Conservation (phyloP, 2,329 filamentous ascomycete species). For the Aspergillus hortae region DNA sequence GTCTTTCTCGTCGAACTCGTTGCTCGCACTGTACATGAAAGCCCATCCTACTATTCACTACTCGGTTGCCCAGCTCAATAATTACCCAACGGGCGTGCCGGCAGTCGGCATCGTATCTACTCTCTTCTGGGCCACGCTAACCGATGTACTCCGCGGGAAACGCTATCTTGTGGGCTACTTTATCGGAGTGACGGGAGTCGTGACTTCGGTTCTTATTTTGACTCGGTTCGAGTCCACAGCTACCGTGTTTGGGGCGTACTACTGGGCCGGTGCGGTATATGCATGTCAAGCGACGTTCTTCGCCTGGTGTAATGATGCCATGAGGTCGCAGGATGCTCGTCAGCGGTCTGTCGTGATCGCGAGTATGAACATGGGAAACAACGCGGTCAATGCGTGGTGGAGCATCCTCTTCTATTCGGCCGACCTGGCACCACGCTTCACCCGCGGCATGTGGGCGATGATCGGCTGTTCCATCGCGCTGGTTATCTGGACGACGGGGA, state of each 20-base stretch:
- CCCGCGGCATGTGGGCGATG: constrained; percentile 42
- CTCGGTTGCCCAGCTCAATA: constrained; percentile 49
- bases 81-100: constrained; percentile 52
- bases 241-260: constrained; percentile 63
- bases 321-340: constrained; percentile 61
- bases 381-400: constrained; percentile 71
- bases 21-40: constrained; percentile 53
- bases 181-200: constrained; percentile 62
- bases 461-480: constrained; percentile 19
- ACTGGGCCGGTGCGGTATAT: constrained; percentile 67
- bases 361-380: constrained; percentile 67
- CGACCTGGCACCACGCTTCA: constrained; percentile 63
- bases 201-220: constrained; percentile 60
- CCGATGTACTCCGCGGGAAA: constrained; percentile 57
- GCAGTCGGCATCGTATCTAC: constrained; percentile 55
- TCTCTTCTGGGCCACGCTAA: constrained; percentile 66
- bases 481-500: constrained; percentile 14
- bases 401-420: constrained; percentile 68
- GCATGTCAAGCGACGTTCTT: constrained; percentile 73
- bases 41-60: constrained; percentile 44
- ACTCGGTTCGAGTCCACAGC: constrained; percentile 51
- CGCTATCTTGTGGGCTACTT: constrained; percentile 65
- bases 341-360: constrained; percentile 66
- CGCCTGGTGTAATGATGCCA: constrained; percentile 70
- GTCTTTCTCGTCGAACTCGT: constrained; percentile 63